Conservation (phyloP, 2,329 filamentous ascomycete genomes). For the Talaromyces sp. region DNA sequence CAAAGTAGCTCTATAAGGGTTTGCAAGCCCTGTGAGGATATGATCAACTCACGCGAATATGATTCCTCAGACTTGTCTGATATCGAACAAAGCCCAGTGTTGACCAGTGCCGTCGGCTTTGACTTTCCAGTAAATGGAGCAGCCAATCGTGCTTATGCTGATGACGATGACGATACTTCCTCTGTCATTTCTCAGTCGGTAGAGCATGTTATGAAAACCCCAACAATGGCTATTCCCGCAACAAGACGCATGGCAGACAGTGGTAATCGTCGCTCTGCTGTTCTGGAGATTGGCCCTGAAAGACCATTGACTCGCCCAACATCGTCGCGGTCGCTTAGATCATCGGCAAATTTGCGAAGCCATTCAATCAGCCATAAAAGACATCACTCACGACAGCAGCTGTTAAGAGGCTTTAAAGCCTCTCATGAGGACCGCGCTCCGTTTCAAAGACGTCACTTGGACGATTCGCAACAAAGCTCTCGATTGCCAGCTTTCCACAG, state of each 20-base stretch:
- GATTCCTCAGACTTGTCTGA: constrained; percentile 88
- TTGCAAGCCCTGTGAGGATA: constrained; percentile 85
- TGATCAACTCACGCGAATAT: constrained; percentile 86
- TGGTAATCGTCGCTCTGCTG: constrained; percentile 74
- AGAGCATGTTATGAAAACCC: constrained; percentile 44
- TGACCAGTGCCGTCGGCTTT: constrained; percentile 26
- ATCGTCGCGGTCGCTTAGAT: constrained; percentile 83
- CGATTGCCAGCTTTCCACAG: constrained; percentile 90
- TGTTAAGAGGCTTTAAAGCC: constrained; percentile 68
- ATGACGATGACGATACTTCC: constrained; percentile 42
- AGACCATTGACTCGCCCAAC: constrained; percentile 78
- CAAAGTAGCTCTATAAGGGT: constrained; percentile 79
- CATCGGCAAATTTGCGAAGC: constrained; percentile 62
- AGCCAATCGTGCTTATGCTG: constrained; percentile 40
- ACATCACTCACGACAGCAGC: constrained; percentile 81
- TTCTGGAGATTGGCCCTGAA: constrained; percentile 83
- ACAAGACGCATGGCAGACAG: constrained; percentile 65
- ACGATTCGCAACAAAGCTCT: constrained; percentile 61
- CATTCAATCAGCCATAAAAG: constrained; percentile 78
- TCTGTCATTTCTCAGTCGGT: constrained; percentile 43
- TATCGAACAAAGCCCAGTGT: constrained; percentile 59
- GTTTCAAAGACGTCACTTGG: constrained; percentile 69
- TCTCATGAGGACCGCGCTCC: constrained; percentile 75
- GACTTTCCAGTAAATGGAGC: constrained; percentile 39
- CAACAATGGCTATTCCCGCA: constrained; percentile 61